Evolutionary conservation across 2,329 filamentous ascomycete genomes (phyloP), one percentile per base, ranked within the genome.

Genomic region (Biscogniauxia sp.): DNA sequence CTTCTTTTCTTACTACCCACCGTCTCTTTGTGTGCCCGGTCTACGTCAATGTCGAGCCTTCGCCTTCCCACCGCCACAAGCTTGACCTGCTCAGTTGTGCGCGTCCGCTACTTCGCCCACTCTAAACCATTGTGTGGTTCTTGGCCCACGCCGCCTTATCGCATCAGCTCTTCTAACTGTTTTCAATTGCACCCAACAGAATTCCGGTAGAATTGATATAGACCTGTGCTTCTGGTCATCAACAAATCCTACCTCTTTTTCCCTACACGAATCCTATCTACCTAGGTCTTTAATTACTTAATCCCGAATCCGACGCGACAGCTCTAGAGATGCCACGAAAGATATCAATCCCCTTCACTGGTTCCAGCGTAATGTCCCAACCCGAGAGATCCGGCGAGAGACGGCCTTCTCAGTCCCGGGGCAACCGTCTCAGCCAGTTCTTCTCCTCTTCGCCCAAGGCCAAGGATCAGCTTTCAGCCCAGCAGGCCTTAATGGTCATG

Each of bases 391-490:
- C 76, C 64, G 79, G 75, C 69, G 82, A 86, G 75, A 81, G 85
- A 74, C 81, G 84, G 74, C 79, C 82, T 58, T 88, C 86, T 51
- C 80, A 82, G 66, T 85, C 84, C 69, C 92, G 91, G 77, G 84
- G 86, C 74, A 93, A 88, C 76, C 89, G 91, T 73, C 85, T 96
- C 69, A 87, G 87, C 67, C 89, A 93, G 73, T 86, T 96, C 78
- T 96, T 96, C 77, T 91, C 90, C 61, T 86, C 87, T 56, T 90
- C 90, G 55, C 89, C 90, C 66, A 94, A 93, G 80, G 80, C 84
- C 67, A 93, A 90, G 77, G 82, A 88, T 64, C 83, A 87, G 68
- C 80, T 82, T 56, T 82, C 86, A 61, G 83, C 87, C 56, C 84
- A 91, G 71, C 87, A 90, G 70, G 84, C 87, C 61, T 84, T 92